Evolutionary conservation across 1,284 basidiomycete genomes (phyloP), one percentile per base, ranked within the genome.

Genomic region (Clitocybe nebularis): DNA sequence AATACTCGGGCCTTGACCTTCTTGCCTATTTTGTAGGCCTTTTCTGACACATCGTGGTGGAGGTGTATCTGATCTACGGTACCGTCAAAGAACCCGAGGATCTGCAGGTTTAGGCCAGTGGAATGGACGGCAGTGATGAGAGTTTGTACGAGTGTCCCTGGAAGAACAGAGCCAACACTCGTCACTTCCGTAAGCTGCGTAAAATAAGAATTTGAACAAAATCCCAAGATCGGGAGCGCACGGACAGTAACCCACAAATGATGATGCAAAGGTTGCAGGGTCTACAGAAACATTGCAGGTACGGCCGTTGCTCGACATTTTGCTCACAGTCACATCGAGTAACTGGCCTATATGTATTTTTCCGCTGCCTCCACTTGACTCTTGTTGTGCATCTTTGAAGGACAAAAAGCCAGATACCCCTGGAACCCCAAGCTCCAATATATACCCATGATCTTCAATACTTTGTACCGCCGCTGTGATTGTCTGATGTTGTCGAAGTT

Each of bases 371-470:
- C 56, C 64, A 38, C 58, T 71, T 30, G 48, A 61, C 3, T 63
- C 68, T 39, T 68, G 72, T 55, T 57, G 64, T 57, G 75, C 71
- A 30, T 88, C 82, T 53, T 82, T 81, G 68, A 83, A 86, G 1
- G 83, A 74, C 36, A 94, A 57, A 62, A 93, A 95, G 16, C 89
- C 90, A 42, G 88, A 81, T 20, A 85, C 63, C 22, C 81, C 79
- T 8, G 77, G 61, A 14, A 95, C 57, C 1, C 96, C 96, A 24
- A 95, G 69, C 52, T 95, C 89, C 14, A 99, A 73, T 41, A 86
- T 79, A 66, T 95, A 98, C 1, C 95, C 95, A 63, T 97, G 92
- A 57, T 99, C 96, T 67, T 99, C 96, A 23, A 89, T 69, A 55
- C 86, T 90, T 62, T 87, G 82, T 21, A 98, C 74, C 34, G 88